Percentiles rank a stretch among this genome's conserved stretches.
phyloP scores from a whole-genome alignment of 2,329 filamentous ascomycete genomes.

The Xylariaceae sp. region DNA sequence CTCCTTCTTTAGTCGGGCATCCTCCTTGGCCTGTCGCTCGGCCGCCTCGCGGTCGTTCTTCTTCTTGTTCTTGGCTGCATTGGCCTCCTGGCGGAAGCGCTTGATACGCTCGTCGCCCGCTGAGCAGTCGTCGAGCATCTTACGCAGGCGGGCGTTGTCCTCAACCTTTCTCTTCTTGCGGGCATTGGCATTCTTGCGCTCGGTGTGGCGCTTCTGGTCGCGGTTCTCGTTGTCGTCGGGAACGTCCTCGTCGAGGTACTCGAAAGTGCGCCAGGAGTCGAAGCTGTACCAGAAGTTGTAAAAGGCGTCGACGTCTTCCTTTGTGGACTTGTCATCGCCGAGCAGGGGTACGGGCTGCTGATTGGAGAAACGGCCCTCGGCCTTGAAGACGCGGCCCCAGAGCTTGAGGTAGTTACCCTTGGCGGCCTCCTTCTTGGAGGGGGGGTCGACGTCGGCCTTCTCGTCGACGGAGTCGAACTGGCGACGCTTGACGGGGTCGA shows the following conservation, averaged over 20 bases:
- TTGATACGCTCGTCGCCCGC: slow-evolving; percentile 92
- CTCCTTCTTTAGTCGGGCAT: slow-evolving; percentile 76
- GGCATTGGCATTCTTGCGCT: slow-evolving; percentile 96
- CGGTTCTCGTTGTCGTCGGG: slow-evolving; percentile 98
- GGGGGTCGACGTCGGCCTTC: slow-evolving; percentile 85
- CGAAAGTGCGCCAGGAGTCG: slow-evolving; percentile 95
- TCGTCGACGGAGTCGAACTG: slow-evolving; percentile 98
- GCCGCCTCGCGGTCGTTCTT: slow-evolving; percentile 84
- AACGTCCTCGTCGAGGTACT: slow-evolving; percentile 98
- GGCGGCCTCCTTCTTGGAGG: slow-evolving; percentile 81
- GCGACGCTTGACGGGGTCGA: slow-evolving; percentile 85
- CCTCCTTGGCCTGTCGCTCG: slow-evolving; percentile 81
- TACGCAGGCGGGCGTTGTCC: slow-evolving; percentile 85
- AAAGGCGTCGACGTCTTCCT: slow-evolving; percentile 88
- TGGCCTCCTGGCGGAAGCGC: slow-evolving; percentile 89
- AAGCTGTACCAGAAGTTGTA: slow-evolving; percentile 99
- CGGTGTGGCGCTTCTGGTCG: slow-evolving; percentile 96
- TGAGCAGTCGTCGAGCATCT: slow-evolving; percentile 82
- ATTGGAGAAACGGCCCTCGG: slow-evolving; percentile 91
- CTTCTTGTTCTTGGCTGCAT: slow-evolving; percentile 95
- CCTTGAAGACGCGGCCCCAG: slow-evolving; percentile 85
- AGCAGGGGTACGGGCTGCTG: slow-evolving; percentile 82
- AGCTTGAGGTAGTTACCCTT: slow-evolving; percentile 94
- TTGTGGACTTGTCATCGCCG: slow-evolving; percentile 76
- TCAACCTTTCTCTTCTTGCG: slow-evolving; percentile 99